Evolutionary conservation across 192 early-diverging fungal genomes (phyloP).

Genomic region (Physocladia obscura): DNA sequence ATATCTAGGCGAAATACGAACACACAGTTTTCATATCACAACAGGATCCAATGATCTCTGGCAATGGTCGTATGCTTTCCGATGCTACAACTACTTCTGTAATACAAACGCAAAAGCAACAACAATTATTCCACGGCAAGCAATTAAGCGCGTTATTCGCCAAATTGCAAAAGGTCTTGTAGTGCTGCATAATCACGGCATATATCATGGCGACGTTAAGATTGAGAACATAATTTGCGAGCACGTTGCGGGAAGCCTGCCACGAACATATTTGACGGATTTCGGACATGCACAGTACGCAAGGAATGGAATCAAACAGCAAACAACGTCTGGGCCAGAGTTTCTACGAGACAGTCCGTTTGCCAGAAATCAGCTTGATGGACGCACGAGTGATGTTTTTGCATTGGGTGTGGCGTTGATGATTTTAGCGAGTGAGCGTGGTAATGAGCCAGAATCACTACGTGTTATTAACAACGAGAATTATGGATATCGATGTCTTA

Average conservation of each 20-base stretch:
- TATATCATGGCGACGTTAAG: conserved; percentile 58
- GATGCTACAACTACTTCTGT: background rate
- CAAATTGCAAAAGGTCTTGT: conserved; percentile 43
- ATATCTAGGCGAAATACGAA: background rate
- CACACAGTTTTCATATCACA: background rate
- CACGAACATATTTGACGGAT: background rate
- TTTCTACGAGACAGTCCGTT: background rate
- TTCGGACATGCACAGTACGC: conserved; percentile 1
- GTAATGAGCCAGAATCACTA: background rate
- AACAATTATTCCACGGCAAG: background rate
- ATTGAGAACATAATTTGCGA: conserved; percentile 54
- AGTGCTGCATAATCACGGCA: conserved; percentile 40
- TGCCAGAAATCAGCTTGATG: background rate
- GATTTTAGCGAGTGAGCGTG: background rate
- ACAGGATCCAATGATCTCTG: conserved; percentile 19
- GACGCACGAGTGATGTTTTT: conserved; percentile 6
- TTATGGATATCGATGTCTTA: background rate
- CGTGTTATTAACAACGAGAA: background rate
- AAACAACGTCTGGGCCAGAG: background rate
- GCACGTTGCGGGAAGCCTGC: background rate
- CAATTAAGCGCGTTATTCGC: conserved; percentile 30
- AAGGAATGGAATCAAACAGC: background rate
- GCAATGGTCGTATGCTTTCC: background rate
- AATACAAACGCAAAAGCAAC: background rate
- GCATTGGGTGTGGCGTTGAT: conserved; percentile 14